Percentiles rank a stretch among this genome's conserved stretches.
These are phyloP conservation scores for Fusarium goolgardi DNA, from an alignment of 2,329 filamentous ascomycete species.

Conservation along the genomic window DNA sequence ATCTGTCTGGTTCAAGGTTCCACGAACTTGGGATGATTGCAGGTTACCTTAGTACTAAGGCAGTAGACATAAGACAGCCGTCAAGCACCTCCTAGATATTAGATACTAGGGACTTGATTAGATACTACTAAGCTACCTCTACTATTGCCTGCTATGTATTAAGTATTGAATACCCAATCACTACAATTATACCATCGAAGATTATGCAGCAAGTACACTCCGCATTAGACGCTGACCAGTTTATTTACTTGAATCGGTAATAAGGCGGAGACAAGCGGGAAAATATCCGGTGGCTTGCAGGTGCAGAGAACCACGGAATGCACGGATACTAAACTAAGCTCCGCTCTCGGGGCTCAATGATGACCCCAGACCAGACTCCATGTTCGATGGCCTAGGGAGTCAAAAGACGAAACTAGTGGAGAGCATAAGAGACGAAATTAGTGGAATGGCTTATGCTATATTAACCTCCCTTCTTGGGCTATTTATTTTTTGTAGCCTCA, in stretches of 20 bases:
- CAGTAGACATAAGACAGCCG: no score
- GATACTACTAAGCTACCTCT: no score
- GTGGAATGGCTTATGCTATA: not conserved
- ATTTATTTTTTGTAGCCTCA: not conserved
- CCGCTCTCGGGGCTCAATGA: slow-evolving; percentile 33
- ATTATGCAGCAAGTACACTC: not conserved
- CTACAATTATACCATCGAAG: not conserved
- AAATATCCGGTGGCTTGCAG: slow-evolving; percentile 16
- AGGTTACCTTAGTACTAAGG: not conserved
- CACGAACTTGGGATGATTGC: not conserved
- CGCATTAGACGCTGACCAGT: not conserved
- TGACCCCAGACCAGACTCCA: slow-evolving; percentile 5
- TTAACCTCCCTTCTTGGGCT: not conserved
- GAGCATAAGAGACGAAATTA: not conserved
- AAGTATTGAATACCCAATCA: not conserved
- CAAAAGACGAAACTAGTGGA: not conserved
- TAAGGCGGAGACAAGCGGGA: slow-evolving; percentile 24
- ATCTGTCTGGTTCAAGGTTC: not conserved
- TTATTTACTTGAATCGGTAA: slow-evolving; percentile 30
- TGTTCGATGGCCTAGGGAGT: not conserved
- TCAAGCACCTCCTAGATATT: no score
- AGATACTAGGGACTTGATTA: no score
- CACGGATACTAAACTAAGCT: not conserved
- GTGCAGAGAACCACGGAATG: not conserved
- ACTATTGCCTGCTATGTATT: no score